Conservation (phyloP, 768 basidiomycete genomes). For the Lactarius tabidus region DNA sequence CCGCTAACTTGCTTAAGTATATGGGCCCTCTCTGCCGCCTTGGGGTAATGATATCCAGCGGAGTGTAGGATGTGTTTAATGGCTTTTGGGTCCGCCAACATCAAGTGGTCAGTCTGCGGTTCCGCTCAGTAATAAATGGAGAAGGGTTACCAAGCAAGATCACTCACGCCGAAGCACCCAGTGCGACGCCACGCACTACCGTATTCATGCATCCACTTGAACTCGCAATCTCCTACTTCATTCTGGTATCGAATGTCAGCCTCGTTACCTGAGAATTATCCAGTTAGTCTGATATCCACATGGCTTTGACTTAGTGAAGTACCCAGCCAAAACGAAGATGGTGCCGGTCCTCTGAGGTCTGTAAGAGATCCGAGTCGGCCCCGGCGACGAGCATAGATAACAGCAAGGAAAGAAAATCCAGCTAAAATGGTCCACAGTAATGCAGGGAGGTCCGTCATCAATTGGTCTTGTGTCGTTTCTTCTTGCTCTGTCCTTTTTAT, state of each 20-base stretch:
- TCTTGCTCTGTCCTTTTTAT: not conserved
- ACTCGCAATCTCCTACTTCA: constrained; percentile 27
- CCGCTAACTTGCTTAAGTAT: constrained; percentile 22
- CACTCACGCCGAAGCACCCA: constrained; percentile 26
- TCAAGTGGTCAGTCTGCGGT: constrained; percentile 5
- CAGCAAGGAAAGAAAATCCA: not conserved
- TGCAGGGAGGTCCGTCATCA: not conserved
- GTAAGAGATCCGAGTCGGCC: not conserved
- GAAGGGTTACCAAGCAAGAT: not conserved
- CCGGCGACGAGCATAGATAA: not conserved
- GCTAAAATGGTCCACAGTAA: not conserved
- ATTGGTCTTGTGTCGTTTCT: no score
- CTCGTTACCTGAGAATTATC: not conserved
- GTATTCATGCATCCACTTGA: constrained; percentile 25
- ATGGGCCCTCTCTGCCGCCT: constrained; percentile 8
- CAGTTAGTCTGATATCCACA: not conserved
- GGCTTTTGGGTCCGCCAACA: constrained; percentile 21
- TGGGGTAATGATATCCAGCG: constrained; percentile 30
- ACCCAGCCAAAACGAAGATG: not conserved
- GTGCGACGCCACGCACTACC: constrained; percentile 27
- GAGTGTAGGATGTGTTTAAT: constrained; percentile 31
- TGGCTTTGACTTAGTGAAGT: not conserved
- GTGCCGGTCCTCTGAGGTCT: not conserved
- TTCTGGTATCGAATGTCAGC: not conserved
- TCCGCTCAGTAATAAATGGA: constrained; percentile 9